Evolutionary conservation across 768 basidiomycete genomes (phyloP).

Genomic region (Phanerochaete carnosa): DNA sequence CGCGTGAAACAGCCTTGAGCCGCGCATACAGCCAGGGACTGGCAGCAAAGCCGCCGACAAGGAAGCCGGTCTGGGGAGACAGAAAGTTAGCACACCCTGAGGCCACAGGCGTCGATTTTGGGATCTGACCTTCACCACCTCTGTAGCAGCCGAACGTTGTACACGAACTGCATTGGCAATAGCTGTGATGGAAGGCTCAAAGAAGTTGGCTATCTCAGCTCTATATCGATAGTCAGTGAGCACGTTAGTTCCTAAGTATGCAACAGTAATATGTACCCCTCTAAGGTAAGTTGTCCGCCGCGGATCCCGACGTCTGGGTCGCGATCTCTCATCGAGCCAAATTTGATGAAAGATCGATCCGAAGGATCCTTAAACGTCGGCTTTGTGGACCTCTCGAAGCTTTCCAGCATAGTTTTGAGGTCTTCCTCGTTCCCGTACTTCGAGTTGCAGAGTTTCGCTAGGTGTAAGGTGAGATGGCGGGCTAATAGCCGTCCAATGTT

Average conservation of each 20-base stretch:
- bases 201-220: constrained; percentile 35
- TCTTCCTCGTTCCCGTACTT: constrained; percentile 18
- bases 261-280: constrained; percentile 26
- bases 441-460: constrained; percentile 4
- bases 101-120: neutral
- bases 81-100: neutral
- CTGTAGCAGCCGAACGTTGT: constrained; percentile 15
- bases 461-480: neutral
- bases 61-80: neutral
- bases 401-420: constrained; percentile 31
- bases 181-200: constrained; percentile 36
- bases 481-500: neutral
- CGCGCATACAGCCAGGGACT: neutral
- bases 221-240: constrained; percentile 16
- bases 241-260: neutral
- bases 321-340: constrained; percentile 36
- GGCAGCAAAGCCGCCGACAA: constrained; percentile 2
- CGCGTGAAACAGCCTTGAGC: neutral
- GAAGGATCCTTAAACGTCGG: constrained; percentile 38
- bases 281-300: constrained; percentile 36
- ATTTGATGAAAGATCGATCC: constrained; percentile 38
- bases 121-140: neutral
- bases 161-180: constrained; percentile 33
- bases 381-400: constrained; percentile 39
- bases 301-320: constrained; percentile 37